These are phyloP conservation scores for Candida sp. DNA, from an alignment of 1,139 yeast species.

Conservation along the genomic window DNA sequence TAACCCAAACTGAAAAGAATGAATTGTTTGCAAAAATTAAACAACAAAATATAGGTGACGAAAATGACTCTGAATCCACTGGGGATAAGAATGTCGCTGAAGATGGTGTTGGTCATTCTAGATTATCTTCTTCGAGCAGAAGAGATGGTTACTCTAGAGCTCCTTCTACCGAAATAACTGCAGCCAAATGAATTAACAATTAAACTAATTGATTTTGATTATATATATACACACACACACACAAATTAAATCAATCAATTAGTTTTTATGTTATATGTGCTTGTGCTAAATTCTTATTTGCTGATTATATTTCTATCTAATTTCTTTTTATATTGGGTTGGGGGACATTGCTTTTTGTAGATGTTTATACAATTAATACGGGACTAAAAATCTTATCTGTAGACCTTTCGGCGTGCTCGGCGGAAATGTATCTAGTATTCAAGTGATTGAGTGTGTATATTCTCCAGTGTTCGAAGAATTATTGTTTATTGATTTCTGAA, in stretches of 20 bases:
- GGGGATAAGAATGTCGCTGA: conserved; percentile 1
- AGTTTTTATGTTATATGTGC: not conserved
- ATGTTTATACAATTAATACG: not conserved
- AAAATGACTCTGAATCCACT: not conserved
- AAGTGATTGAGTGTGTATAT: not conserved
- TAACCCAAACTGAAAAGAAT: conserved; percentile 50
- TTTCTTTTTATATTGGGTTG: not conserved
- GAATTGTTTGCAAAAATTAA: conserved; percentile 46
- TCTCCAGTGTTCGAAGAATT: no score
- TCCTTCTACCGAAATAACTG: not conserved
- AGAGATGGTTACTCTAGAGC: not conserved
- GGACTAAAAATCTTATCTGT: not conserved
- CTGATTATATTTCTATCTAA: not conserved
- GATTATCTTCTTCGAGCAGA: not conserved
- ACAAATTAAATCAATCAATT: conserved; percentile 3
- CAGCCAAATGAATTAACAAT: not conserved
- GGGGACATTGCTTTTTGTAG: not conserved
- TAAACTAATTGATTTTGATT: not conserved
- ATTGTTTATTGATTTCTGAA: no score
- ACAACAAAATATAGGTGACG: conserved; percentile 8
- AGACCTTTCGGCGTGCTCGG: no score
- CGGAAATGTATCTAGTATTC: not conserved
- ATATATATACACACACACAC: conserved; percentile 10
- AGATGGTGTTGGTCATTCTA: not conserved
- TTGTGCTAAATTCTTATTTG: not conserved